Evolutionary conservation across 139 green algal genomes (phyloP), one percentile per base, ranked within the genome.

Genomic region (Pedinophyceae sp.): DNA sequence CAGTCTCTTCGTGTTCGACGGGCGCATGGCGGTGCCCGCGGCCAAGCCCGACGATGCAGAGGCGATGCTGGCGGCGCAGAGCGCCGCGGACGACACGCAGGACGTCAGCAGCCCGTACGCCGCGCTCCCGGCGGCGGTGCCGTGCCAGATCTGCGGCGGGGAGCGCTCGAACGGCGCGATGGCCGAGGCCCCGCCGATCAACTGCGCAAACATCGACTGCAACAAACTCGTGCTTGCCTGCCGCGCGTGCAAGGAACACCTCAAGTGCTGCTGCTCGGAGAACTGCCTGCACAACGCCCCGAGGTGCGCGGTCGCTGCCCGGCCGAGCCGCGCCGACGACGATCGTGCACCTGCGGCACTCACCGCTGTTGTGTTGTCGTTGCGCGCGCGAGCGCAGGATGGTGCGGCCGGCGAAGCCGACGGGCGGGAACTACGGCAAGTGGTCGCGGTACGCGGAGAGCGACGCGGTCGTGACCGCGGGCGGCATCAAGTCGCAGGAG

Each of bases 1-100:
- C 40, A 79, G 69, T 26, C 74, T 97, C 23, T 98, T 93, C 64
- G 88, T 98, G 27, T 98, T 98, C 71, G 91, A 98, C 61, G 76
- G 59, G 4, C 73, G 91, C 41, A 83, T 98, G 26, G 64, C 69
- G 27, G 57, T 75, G 34, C 46, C 58, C 5, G n/a, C 25, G 6
- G 20, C 34, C 5, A 51, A 56, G 16, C 56, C 56, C 19, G 40
- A 56, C 15, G 10, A 30, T 10, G 28, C 34, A 18, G 38, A 27
- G 28, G 20, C 27, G 59, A 27, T 27, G n/a, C 4, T 45, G 46
- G 30, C 19, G 17, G 20, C 38, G 23, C 38, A 5, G 24, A 55
- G 1, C 38, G 29, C 2, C 29, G 50, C 2, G 50, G 48, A 3
- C n/a, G 39, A 26, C 30, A 39, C 39, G 50, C 15, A 41, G 20